Evolutionary conservation across 352 stramenopile species (phyloP), one percentile per base, ranked within the genome.

Genomic region (Globisporangium camurandrum): DNA sequence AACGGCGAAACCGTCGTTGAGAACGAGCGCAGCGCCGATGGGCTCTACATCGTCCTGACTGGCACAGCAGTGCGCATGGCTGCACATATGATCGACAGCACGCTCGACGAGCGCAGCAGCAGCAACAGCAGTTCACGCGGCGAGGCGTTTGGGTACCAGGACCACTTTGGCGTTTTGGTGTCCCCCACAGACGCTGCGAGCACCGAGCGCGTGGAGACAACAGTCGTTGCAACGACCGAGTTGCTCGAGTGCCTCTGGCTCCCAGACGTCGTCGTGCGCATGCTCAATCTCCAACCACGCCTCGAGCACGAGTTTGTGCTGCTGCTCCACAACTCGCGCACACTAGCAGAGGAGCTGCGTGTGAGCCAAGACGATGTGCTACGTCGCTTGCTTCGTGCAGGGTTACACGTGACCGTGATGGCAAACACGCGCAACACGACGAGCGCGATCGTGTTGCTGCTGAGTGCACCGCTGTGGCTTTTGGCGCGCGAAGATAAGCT

Each of bases 401-500:
- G 69, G 0, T 20, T 84, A 26, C 69, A 84, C 53, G 69, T 75
- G 26, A 72, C 69, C 0, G 70, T 84, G 24, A 53, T 84, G 7
- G 69, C 69, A 38, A 79, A 79, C 58, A 79, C 72, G 44, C 69
- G 70, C 20, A 63, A 76, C 57, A 75, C 69, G 38, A 57, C 48
- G 20, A 53, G 57, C 31, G 56, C 52, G 20, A 66, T 84, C 49
- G 56, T 82, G 4, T 28, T 84, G 41, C 54, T 84, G 26, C 66
- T 84, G n/a, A 79, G 67, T 28, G 72, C 69, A 17, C 69, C 69
- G 41, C 59, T 82, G 20, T 81, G 67, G 69, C 57, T 84, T 34
- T 61, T 84, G 11, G 69, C 72, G 3, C 57, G 72, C 2, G 72
- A 84, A 48, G 72, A 84, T 50, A 84, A 84, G 42, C 64, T 84